A percentile compares a stretch with the other conserved stretches of the same genome.
Evolutionary conservation across 768 basidiomycete species (phyloP).

Genomic region (Floccularia luteovirens): DNA sequence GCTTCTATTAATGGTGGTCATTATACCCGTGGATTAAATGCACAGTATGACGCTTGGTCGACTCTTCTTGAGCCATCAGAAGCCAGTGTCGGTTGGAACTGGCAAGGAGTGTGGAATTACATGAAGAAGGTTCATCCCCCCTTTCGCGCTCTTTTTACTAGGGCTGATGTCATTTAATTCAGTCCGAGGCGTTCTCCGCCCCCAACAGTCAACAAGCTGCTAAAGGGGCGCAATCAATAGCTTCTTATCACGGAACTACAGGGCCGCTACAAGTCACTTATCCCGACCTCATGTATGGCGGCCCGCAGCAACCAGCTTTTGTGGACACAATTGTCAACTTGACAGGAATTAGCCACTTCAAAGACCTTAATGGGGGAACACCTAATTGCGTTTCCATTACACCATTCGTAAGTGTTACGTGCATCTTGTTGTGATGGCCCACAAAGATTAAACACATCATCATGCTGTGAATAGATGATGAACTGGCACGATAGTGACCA

Average conservation of each 20-base stretch:
- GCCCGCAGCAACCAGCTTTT: conserved; percentile 45
- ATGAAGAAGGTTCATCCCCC: conserved; percentile 35
- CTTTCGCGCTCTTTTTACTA: neutral
- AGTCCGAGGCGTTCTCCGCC: conserved; percentile 42
- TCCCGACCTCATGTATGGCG: conserved; percentile 47
- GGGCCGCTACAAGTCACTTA: conserved; percentile 51
- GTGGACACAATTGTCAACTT: conserved; percentile 35
- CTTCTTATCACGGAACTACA: conserved; percentile 39
- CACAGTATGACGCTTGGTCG: conserved; percentile 37
- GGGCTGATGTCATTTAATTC: neutral
- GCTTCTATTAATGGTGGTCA: conserved; percentile 42
- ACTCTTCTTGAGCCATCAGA: conserved; percentile 29
- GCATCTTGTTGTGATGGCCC: neutral
- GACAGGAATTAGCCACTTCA: conserved; percentile 38
- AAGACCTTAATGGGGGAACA: conserved; percentile 47
- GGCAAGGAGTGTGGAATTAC: conserved; percentile 32
- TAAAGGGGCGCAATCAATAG: conserved; percentile 38
- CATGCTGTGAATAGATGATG: conserved; percentile 22
- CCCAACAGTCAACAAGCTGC: conserved; percentile 35
- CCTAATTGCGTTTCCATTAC: conserved; percentile 51
- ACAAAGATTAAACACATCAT: neutral
- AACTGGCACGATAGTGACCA: conserved; percentile 42
- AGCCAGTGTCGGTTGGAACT: conserved; percentile 37
- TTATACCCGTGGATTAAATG: conserved; percentile 34
- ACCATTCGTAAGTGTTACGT: conserved; percentile 31